Conservation (phyloP, 306 rosid genomes). For the Citrullus mucosospermus region DNA sequence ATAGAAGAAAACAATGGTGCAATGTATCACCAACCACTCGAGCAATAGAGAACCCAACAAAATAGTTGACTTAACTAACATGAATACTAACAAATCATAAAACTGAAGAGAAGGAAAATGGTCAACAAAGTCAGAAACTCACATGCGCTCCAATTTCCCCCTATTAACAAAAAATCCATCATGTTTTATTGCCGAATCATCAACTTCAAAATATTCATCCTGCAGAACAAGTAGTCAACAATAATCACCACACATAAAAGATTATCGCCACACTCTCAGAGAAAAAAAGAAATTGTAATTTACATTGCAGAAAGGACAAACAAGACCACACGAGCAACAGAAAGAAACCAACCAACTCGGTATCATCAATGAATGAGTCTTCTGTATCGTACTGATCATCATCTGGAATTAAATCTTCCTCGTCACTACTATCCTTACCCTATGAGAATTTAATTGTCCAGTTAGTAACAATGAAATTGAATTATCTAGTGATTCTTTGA, state of each 20-base stretch:
- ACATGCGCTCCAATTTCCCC: constrained; percentile 87
- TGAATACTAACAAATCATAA: neutral
- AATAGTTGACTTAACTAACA: neutral
- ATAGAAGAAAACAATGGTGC: neutral
- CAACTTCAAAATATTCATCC: constrained; percentile 98
- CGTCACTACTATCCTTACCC: constrained; percentile 97
- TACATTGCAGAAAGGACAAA: constrained; percentile 12
- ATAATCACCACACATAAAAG: constrained; percentile 4
- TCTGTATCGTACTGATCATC: constrained; percentile 98
- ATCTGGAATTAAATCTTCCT: constrained; percentile 76
- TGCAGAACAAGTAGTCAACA: constrained; percentile 28
- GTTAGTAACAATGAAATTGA: neutral
- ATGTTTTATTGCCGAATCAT: constrained; percentile 81
- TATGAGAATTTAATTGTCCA: constrained; percentile 19
- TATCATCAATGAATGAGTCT: constrained; percentile 95
- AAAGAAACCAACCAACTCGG: constrained; percentile 70
- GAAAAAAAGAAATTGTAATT: constrained; percentile 1
- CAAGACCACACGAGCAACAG: constrained; percentile 8
- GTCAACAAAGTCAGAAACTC: constrained; percentile 24
- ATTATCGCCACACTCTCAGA: neutral
- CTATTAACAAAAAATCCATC: constrained; percentile 91
- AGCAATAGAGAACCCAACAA: neutral
- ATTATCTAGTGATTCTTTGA: neutral
- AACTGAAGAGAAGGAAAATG: neutral
- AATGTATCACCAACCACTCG: neutral